A percentile compares a stretch with the other conserved stretches of the same genome.
Conservation (phyloP, 768 basidiomycete genomes). For the Suillus discolor region DNA sequence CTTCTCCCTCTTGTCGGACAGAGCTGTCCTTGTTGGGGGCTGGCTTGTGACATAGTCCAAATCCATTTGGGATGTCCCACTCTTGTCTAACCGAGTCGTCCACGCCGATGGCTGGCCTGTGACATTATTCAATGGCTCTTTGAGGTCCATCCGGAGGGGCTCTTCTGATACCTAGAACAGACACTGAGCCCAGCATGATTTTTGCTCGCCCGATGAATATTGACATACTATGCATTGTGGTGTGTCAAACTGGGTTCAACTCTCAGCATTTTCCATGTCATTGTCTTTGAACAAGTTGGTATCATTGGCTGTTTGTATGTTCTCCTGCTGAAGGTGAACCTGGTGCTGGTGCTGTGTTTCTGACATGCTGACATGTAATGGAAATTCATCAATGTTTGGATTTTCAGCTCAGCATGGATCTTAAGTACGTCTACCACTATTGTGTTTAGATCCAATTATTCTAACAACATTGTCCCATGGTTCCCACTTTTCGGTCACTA, state of each 20-base stretch:
- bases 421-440: not conserved
- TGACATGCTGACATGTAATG: not conserved
- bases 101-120: no score
- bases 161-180: not conserved
- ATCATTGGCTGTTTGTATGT: not conserved
- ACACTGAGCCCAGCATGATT: not conserved
- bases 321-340: not conserved
- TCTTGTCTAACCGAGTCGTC: no score
- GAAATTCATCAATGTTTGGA: not conserved
- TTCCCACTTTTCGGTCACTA: no score
- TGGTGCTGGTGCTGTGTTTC: not conserved
- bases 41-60: not conserved
- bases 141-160: not conserved
- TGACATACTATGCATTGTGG: not conserved
- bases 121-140: not conserved
- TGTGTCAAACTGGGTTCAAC: not conserved
- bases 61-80: no score
- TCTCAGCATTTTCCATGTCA: not conserved
- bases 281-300: not conserved
- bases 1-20: not conserved
- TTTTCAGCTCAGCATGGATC: not conserved
- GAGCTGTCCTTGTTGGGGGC: not conserved
- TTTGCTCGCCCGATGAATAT: not conserved
- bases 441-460: not conserved
- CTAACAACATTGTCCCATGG: no score